Evolutionary conservation across 495 filamentous ascomycete species (phyloP).

Genomic region (Penicillium tannophilum): DNA sequence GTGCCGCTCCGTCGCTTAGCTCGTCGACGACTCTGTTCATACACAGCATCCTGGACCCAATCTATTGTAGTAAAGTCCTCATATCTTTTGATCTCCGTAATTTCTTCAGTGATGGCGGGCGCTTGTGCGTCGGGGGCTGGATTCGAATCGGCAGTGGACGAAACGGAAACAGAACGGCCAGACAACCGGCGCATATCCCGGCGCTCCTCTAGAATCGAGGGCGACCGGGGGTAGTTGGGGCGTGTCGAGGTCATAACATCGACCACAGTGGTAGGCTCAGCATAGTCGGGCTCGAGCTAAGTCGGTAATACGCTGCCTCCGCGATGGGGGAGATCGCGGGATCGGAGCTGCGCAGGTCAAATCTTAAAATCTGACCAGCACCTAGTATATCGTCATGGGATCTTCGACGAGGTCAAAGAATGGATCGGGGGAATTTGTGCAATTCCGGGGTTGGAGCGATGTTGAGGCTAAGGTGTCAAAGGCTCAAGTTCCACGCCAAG

Average conservation of each 20-base stretch:
- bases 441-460: conserved; percentile 4
- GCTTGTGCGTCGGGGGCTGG: conserved; percentile 42
- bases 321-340: conserved; percentile 16
- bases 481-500: conserved; percentile 29
- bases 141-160: conserved; percentile 61
- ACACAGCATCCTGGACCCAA: conserved; percentile 96
- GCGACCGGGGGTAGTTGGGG: conserved; percentile 57
- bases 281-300: conserved; percentile 33
- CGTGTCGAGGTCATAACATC: conserved; percentile 66
- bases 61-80: conserved; percentile 99
- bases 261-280: conserved; percentile 31
- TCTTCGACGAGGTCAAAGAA: background rate
- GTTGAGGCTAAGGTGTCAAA: conserved; percentile 14
- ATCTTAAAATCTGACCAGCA: conserved; percentile 3
- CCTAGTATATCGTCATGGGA: background rate
- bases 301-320: conserved; percentile 23
- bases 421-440: background rate
- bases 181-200: conserved; percentile 71
- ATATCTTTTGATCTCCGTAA: conserved; percentile 96
- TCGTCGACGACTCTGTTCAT: conserved; percentile 81
- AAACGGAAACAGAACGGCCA: conserved; percentile 56
- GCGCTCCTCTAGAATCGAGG: conserved; percentile 54
- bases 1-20: conserved; percentile 71
- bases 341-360: conserved; percentile 3
- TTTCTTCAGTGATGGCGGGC: conserved; percentile 85